phyloP scores from a whole-genome alignment of 2,329 filamentous ascomycete species.

The Botryotinia globosa region DNA sequence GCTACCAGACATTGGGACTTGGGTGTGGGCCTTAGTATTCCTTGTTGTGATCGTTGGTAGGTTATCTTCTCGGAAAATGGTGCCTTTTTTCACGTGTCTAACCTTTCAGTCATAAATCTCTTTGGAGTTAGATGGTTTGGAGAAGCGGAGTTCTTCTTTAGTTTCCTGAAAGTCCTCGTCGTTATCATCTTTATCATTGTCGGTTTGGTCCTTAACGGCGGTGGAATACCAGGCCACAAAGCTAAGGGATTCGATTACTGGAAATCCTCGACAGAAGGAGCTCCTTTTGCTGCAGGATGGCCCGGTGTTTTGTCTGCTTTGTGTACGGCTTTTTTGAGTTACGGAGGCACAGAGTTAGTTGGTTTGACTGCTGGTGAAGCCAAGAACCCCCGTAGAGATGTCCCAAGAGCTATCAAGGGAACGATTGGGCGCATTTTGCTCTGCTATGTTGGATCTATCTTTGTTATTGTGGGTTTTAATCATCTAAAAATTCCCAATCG shows the following conservation, averaged over 20 bases:
- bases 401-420: slow-evolving; percentile 70
- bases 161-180: slow-evolving; percentile 68
- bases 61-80: not conserved
- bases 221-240: slow-evolving; percentile 5
- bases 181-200: slow-evolving; percentile 71
- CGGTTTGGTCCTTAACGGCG: slow-evolving; percentile 30
- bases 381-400: slow-evolving; percentile 46
- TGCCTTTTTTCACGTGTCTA: not conserved
- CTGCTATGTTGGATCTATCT: slow-evolving; percentile 73
- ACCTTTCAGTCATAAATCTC: slow-evolving; percentile 56
- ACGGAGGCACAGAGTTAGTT: slow-evolving; percentile 64
- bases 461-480: slow-evolving; percentile 54
- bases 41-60: slow-evolving; percentile 1
- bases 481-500: not conserved
- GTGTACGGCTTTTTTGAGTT: slow-evolving; percentile 36
- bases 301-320: slow-evolving; percentile 2
- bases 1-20: slow-evolving; percentile 6
- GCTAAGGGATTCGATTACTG: slow-evolving; percentile 13
- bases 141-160: slow-evolving; percentile 79
- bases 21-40: slow-evolving; percentile 11
- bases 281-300: slow-evolving; percentile 9
- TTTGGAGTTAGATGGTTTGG: slow-evolving; percentile 72
- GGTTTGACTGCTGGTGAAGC: slow-evolving; percentile 56
- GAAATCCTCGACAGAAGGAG: slow-evolving; percentile 4
- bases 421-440: slow-evolving; percentile 82